phyloP scores from a whole-genome alignment of 352 stramenopile genomes.

The Stramenopiles sp. region DNA sequence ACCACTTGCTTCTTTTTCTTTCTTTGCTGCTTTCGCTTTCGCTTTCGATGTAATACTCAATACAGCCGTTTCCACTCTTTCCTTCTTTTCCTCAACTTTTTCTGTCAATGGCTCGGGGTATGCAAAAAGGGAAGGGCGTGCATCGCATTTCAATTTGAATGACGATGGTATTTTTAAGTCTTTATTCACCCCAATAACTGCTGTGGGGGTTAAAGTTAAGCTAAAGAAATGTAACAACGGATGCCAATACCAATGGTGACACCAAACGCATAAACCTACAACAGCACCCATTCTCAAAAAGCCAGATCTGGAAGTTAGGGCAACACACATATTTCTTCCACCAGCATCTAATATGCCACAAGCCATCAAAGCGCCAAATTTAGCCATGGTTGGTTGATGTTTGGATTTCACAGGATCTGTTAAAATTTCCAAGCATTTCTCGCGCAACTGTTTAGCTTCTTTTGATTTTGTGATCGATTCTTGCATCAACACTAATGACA shows the following conservation, averaged over 20 bases:
- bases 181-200: conserved; percentile 87
- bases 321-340: conserved; percentile 86
- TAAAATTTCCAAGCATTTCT: conserved; percentile 41
- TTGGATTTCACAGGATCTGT: conserved; percentile 50
- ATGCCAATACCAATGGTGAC: conserved; percentile 99
- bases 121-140: conserved; percentile 83
- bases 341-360: conserved; percentile 90
- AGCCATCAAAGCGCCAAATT: conserved; percentile 93
- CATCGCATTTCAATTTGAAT: conserved; percentile 74
- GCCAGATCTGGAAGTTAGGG: conserved; percentile 77
- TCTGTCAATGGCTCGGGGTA: conserved; percentile 91
- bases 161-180: conserved; percentile 88
- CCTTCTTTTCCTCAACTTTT: conserved; percentile 98
- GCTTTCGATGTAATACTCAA: conserved; percentile 91
- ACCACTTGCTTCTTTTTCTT: conserved; percentile 32
- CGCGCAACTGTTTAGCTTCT: conserved; percentile 40
- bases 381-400: conserved; percentile 93
- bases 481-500: conserved; percentile 97
- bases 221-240: conserved; percentile 94
- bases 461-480: conserved; percentile 61
- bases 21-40: conserved; percentile 45
- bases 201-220: conserved; percentile 83
- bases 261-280: conserved; percentile 83
- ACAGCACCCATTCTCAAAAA: conserved; percentile 93
- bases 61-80: conserved; percentile 84